These are phyloP conservation scores for Cadophora gregata DNA, from an alignment of 2,329 filamentous ascomycete species.

Conservation along the genomic window DNA sequence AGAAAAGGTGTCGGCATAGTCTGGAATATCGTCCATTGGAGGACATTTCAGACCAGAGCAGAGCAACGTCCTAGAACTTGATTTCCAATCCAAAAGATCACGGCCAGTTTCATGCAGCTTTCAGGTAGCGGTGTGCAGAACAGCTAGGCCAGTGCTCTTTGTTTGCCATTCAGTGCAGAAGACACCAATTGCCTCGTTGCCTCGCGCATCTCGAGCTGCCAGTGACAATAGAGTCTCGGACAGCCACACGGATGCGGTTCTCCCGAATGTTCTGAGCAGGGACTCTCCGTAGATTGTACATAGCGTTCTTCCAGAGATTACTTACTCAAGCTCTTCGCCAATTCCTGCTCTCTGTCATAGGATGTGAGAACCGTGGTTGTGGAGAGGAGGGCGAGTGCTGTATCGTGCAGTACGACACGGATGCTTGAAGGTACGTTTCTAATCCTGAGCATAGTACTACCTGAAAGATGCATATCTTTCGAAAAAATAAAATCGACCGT, in stretches of 20 bases:
- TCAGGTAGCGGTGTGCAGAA: slow-evolving; percentile 12
- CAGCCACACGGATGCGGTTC: neutral
- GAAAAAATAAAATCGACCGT: neutral
- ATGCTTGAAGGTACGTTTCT: neutral
- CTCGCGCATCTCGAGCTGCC: neutral
- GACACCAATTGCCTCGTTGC: slow-evolving; percentile 9
- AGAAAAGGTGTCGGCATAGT: neutral
- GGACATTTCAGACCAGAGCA: neutral
- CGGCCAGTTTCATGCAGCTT: neutral
- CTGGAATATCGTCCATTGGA: neutral
- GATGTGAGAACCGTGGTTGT: neutral
- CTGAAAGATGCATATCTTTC: no score
- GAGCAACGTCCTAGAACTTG: neutral
- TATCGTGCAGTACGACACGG: slow-evolving; percentile 11
- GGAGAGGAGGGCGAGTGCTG: neutral
- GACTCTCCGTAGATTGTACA: slow-evolving; percentile 15
- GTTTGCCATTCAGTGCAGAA: neutral
- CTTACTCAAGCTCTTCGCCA: neutral
- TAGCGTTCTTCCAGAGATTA: no score
- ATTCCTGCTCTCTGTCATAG: neutral
- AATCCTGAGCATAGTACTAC: no score
- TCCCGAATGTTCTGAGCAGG: neutral
- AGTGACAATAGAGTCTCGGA: neutral
- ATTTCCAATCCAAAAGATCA: neutral
- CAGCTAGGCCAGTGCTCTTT: neutral